Evolutionary conservation across 345 rosid species (phyloP).

Genomic region (Corchorus olitorius): DNA sequence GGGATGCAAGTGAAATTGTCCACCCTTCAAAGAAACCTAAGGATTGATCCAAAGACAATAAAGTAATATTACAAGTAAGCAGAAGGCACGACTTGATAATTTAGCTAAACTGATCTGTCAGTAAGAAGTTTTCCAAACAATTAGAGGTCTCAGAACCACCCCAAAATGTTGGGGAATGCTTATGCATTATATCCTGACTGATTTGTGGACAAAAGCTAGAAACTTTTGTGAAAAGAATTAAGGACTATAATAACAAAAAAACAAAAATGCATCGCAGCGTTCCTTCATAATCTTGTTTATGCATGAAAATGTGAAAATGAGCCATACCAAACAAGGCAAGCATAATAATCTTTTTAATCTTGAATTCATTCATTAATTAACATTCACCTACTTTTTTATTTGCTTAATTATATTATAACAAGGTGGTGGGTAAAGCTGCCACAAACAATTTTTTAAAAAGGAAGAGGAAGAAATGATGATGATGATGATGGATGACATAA

Average conservation of each 20-base stretch:
- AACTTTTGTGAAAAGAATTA: neutral
- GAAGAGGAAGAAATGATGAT: neutral
- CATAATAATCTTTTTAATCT: constrained; percentile 4
- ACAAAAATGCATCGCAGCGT: neutral
- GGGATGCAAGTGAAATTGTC: neutral
- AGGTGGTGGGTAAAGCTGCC: constrained; percentile 26
- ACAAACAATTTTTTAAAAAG: neutral
- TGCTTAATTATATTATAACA: constrained; percentile 12
- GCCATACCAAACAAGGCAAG: constrained; percentile 24
- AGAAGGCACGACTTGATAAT: too few species aligned
- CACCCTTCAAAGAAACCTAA: constrained; percentile 9
- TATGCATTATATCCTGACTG: neutral
- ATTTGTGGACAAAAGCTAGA: neutral
- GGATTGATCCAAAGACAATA: neutral
- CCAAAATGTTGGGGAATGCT: neutral
- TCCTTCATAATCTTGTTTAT: constrained; percentile 7
- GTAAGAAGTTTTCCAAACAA: neutral
- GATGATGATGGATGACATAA: constrained; percentile 18
- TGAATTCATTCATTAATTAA: constrained; percentile 18
- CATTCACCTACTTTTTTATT: constrained; percentile 10
- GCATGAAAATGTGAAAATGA: neutral
- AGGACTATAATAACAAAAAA: neutral
- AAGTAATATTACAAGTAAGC: neutral
- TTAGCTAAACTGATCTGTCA: neutral
- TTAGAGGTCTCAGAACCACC: neutral